Percentiles rank a stretch among this genome's conserved stretches.
phyloP scores from a whole-genome alignment of 495 filamentous ascomycete genomes.

The Aspergillus coremiiformis region DNA sequence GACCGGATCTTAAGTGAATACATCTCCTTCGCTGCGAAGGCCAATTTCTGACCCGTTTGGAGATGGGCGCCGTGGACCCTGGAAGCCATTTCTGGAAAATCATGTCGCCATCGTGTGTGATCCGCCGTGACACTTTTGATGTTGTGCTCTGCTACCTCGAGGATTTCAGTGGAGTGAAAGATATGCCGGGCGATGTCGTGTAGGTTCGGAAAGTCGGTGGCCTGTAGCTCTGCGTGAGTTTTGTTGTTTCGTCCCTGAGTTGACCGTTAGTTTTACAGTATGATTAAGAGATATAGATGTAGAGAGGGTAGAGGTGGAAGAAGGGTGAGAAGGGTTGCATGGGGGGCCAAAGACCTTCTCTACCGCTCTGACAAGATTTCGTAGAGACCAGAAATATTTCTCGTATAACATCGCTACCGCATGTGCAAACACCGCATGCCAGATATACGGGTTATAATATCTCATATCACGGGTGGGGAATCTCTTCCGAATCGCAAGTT shows the following conservation, averaged over 20 bases:
- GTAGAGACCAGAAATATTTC: constrained; percentile 7
- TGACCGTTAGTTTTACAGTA: no score
- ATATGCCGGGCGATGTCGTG: background rate
- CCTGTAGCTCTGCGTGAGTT: no score
- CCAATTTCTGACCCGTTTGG: background rate
- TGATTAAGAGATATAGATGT: no score
- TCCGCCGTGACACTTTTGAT: background rate
- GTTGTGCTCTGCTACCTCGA: background rate
- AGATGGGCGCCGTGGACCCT: background rate
- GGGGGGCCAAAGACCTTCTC: constrained; percentile 3
- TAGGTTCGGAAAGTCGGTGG: background rate
- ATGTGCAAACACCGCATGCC: constrained; percentile 8
- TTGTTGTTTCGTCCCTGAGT: no score
- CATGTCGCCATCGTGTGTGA: background rate
- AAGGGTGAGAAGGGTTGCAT: no score
- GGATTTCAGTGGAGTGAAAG: background rate
- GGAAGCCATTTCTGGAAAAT: background rate
- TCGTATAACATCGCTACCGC: constrained; percentile 6
- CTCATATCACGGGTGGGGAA: background rate
- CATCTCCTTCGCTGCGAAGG: background rate
- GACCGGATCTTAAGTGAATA: background rate
- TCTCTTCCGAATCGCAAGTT: background rate
- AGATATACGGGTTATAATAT: constrained; percentile 6
- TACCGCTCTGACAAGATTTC: constrained; percentile 5
- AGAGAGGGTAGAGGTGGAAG: no score